Base-by-base conservation (phyloP, 2,329 filamentous ascomycete genomes). In the Gaeumannomyces sp. region DNA sequence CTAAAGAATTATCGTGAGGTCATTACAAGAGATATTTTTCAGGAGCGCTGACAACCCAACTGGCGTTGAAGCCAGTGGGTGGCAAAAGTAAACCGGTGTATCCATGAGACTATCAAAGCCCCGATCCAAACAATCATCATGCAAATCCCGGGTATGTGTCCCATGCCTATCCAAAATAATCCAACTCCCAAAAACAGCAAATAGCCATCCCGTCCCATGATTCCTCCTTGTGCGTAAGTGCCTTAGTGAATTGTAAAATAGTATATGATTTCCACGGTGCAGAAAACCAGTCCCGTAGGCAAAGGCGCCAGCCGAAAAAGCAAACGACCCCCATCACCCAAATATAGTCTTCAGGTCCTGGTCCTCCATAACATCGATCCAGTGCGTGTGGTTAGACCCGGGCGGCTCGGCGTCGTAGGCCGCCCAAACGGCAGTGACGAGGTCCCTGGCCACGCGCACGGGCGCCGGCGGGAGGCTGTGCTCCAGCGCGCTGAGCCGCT, bases 341-440 rank as follows among this genome's bases (percentile, higher is more conserved):
- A 68, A 67, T 38, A 68, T 64, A 3, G 65, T 66, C 4, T 63
- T 59, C 16, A 68, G 57, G 45, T 67, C 64, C 19, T 64, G 61
- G 2, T 57, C 65, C 38, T 67, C 74, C 76, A 77, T 78, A 2
- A 78, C 73, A 62, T 78, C 76, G 14, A 78, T 72, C 76, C 76
- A 78, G 57, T 78, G 76, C 1, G 74, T 73, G 1, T 70, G 66
- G 4, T 62, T 63, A 2, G 68, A 65, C 1, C 70, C 69, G 0
- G 72, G 71, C 4, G 69, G 66, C 38, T 77, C 76, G 1, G 64
- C 67, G 45, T 79, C 77, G 29, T 79, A 79, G 0, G 74, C 73
- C 1, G 72, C 70, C 77, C 77, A 79, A 2, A 79, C 73, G 0
- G 75, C 72, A n/a, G 72, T 73, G 5, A 79, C 73, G 8, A 79